Base-by-base conservation (phyloP, 805 yeast genomes). In the Candida montana region DNA sequence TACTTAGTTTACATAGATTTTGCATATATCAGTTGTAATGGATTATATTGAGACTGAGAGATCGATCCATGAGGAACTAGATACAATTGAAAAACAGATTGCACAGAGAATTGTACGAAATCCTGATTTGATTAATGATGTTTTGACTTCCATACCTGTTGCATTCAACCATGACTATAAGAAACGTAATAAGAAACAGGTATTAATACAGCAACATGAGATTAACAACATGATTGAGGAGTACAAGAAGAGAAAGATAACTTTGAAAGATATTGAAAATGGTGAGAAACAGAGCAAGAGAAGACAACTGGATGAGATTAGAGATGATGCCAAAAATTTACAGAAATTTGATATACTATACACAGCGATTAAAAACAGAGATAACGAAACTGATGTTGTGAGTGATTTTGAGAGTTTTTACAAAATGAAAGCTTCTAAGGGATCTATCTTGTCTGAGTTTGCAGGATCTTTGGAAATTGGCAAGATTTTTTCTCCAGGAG, bases 131-230 rank as follows among this genome's bases (percentile, higher is more conserved):
- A 42, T 50, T 33, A 43, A 49, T 47, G 57, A 57, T 3, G 59
- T 13, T 5, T 13, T 59, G 7, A 27, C 40, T 1, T 29, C 38
- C 2, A 39, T 26, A 11, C 29, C 29, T 6, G n/a, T 40, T 11
- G 30, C 33, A 4, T 29, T 33, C 44, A 53, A 51, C 20, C 58
- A 56, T 15, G 60, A 66, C 17, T 54, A 63, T 35, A 63, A 63
- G 41, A 67, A 69, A 40, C 62, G 77, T 47, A 64, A 79, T 1
- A 62, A 59, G 15, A 69, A 75, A 46, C 81, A 81, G 43, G 65
- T 79, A 0, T 48, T 77, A 1, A 45, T 76, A 17, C 90, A 82
- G 50, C 79, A 81, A 51, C 86, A 81, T 59, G 96, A 89, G 56
- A 68, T 84, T 8, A 64, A 65, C 16, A 48, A 57, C 32, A 74